phyloP scores from a whole-genome alignment of 2,329 filamentous ascomycete species.

The Botrytis fabae region DNA sequence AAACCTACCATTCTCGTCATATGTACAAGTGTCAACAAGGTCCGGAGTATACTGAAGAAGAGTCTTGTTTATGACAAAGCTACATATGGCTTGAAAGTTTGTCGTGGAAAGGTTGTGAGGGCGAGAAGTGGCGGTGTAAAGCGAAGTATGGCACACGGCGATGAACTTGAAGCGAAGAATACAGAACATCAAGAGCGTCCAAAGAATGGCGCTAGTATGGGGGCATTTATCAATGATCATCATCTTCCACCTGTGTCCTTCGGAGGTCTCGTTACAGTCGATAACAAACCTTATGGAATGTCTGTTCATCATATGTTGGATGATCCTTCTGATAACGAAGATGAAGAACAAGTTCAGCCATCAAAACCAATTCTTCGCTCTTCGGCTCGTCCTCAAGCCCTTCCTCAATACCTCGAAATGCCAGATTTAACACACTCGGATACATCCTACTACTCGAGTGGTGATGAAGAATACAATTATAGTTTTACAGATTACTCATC shows the following conservation, averaged over 20 bases:
- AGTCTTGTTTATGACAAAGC: conserved; percentile 67
- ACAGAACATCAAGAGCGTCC: conserved; percentile 77
- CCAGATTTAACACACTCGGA: conserved; percentile 43
- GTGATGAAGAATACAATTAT: conserved; percentile 56
- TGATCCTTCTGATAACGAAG: conserved; percentile 54
- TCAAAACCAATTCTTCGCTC: conserved; percentile 39
- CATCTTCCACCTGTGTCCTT: conserved; percentile 90
- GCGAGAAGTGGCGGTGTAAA: conserved; percentile 51
- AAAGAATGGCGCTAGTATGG: conserved; percentile 86
- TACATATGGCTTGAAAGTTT: conserved; percentile 69
- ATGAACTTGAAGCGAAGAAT: conserved; percentile 58
- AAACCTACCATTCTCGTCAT: conserved; percentile 75
- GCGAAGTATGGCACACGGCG: conserved; percentile 47
- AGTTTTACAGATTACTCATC: conserved; percentile 65
- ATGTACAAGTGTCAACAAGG: conserved; percentile 72
- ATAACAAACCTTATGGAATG: conserved; percentile 86
- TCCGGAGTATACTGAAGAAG: conserved; percentile 69
- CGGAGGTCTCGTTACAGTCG: conserved; percentile 82
- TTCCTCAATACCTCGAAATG: conserved; percentile 30
- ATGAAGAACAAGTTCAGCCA: conserved; percentile 42
- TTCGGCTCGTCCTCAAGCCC: conserved; percentile 31
- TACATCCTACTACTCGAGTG: conserved; percentile 37
- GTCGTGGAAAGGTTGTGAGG: conserved; percentile 65
- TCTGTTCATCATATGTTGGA: conserved; percentile 97
- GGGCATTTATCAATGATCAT: conserved; percentile 80